Evolutionary conservation across 176 grass and related monocot genomes (phyloP).

Genomic region (Themeda triandra): DNA sequence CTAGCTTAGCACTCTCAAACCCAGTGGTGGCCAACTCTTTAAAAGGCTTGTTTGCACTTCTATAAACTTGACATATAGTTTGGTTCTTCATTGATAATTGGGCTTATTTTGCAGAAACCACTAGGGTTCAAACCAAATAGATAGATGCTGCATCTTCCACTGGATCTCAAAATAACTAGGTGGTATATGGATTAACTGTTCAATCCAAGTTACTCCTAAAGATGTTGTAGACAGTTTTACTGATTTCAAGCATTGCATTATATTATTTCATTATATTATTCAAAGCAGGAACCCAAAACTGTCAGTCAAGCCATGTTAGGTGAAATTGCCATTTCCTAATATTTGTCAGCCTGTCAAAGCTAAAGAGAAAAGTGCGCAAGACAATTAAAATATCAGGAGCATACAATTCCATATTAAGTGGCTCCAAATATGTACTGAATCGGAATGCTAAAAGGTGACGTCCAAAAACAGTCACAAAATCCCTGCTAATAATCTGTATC

Average conservation of each 20-base stretch:
- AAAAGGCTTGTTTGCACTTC: not conserved
- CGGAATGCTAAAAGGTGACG: not conserved
- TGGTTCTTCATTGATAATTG: not conserved
- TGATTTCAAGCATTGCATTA: not conserved
- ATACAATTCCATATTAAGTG: not conserved
- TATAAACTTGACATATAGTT: not conserved
- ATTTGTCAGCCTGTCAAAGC: not conserved
- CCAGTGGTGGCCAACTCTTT: not conserved
- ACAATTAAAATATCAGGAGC: not conserved
- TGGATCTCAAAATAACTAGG: not conserved
- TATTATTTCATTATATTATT: too few relatives aligned
- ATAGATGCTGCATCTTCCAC: not conserved
- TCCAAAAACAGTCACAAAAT: not conserved
- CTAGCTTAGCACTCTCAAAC: not conserved
- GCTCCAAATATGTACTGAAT: not conserved
- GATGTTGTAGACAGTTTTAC: not conserved
- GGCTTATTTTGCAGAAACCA: not conserved
- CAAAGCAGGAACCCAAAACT: slow-evolving; percentile 4
- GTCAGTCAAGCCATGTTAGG: not conserved
- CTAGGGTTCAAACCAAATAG: not conserved
- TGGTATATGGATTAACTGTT: not conserved
- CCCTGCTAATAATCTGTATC: not conserved
- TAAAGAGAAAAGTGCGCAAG: slow-evolving; percentile 2
- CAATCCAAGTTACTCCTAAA: not conserved
- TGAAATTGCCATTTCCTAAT: not conserved